Evolutionary conservation across 768 basidiomycete species (phyloP).

Genomic region (Lentinula sp.): DNA sequence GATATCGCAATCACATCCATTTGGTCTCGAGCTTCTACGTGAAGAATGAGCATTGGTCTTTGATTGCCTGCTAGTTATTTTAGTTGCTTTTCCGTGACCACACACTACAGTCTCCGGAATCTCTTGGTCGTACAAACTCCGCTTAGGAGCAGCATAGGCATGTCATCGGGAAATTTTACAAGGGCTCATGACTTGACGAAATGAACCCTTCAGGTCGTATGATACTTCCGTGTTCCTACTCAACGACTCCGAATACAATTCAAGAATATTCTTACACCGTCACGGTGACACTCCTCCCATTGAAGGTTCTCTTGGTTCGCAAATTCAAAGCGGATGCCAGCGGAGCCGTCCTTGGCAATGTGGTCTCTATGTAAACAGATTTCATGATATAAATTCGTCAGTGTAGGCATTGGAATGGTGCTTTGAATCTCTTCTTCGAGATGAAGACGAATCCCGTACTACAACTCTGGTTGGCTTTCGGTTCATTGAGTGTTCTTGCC

Average conservation of each 20-base stretch:
- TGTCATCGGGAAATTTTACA: not conserved
- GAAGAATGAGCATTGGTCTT: not conserved
- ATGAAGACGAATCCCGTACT: not conserved
- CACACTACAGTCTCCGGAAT: not conserved
- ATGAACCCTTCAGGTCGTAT: not conserved
- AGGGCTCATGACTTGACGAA: not conserved
- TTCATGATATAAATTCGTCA: not conserved
- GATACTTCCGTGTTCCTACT: not conserved
- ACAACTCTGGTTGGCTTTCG: not conserved
- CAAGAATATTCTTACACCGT: not conserved
- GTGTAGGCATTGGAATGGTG: too few species aligned
- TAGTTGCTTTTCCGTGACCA: not conserved
- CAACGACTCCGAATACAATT: not conserved
- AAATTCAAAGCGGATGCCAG: not conserved
- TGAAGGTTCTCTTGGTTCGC: not conserved
- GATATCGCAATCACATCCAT: not conserved
- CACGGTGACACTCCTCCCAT: not conserved
- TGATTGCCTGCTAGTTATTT: not conserved
- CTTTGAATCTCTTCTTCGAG: not conserved
- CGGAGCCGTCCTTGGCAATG: not conserved
- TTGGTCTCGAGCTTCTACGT: not conserved
- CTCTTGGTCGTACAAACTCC: not conserved
- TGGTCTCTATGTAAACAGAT: not conserved
- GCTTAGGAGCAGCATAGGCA: not conserved
- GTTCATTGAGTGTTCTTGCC: not conserved